Conservation (phyloP, 1,284 basidiomycete species). For the Ceraceosorus guamensis region DNA sequence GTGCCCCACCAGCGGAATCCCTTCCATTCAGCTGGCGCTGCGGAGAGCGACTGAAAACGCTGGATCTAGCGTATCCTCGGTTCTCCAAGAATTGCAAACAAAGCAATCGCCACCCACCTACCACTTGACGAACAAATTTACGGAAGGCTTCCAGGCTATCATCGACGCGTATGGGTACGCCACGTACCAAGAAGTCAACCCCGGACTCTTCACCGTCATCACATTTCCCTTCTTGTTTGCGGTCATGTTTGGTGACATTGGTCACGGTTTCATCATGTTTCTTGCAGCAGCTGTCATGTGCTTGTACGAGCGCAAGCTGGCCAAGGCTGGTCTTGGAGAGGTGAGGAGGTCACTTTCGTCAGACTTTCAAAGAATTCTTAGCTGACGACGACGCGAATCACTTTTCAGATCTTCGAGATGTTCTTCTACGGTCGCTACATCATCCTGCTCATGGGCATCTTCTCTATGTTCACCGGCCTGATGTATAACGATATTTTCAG, state of each 20-base stretch:
- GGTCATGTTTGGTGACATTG: conserved; percentile 99
- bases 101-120: conserved; percentile 91
- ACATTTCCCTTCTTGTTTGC: conserved; percentile 99
- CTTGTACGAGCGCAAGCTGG: conserved; percentile 70
- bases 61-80: conserved; percentile 82
- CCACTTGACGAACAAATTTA: conserved; percentile 91
- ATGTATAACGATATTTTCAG: conserved; percentile 99
- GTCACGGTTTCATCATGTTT: conserved; percentile 82
- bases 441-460: conserved; percentile 91
- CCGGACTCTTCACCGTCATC: conserved; percentile 84
- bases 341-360: neutral
- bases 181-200: conserved; percentile 94
- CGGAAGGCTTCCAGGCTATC: conserved; percentile 92
- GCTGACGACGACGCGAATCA: neutral
- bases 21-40: conserved; percentile 76
- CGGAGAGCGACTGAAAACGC: conserved; percentile 91
- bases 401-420: conserved; percentile 62
- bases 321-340: conserved; percentile 69
- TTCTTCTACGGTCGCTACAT: conserved; percentile 98
- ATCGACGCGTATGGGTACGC: conserved; percentile 97
- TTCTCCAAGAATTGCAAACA: conserved; percentile 82
- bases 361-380: neutral
- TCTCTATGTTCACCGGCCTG: conserved; percentile 85
- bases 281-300: conserved; percentile 76
- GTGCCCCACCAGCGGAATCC: conserved; percentile 87